Evolutionary conservation across 257 asterid species (phyloP), one percentile per base, ranked within the genome.

Genomic region (Penstemon davidsonii): DNA sequence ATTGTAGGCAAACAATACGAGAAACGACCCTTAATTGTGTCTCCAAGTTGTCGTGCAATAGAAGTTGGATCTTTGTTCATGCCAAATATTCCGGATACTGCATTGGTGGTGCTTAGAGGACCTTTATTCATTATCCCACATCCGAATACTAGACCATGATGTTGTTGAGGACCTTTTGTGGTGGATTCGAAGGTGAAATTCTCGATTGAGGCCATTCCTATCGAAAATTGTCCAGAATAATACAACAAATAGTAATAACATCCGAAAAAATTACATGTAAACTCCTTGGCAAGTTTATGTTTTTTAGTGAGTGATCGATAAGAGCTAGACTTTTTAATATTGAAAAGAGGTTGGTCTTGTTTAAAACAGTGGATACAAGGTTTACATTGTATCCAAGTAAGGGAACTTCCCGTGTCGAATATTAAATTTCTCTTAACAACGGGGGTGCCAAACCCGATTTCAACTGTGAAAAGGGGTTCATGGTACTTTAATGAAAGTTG

Each of bases 321-420:
- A 25, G 33, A 25, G 33, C 33, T 25, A 25, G 33, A 25, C 33
- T 25, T 25, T 25, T 2, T 25, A 25, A 19, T 11, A 10, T 15
- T 6, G 6, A 54, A 54, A 7, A 54, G 4, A n/a, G 59, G 36
- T 8, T 18, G 9, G 9, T 54, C 8, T 18, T 54, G 59, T 8
- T 54, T 54, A 18, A 18, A 54, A 33, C 59, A 54, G 1, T 0
- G 4, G 59, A 52, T 6, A 18, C 59, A 54, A 6, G 59, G 59
- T 54, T 15, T 19, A 33, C 59, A 54, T 18, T 54, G 59, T 54
- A 18, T 54, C 59, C 59, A 54, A n/a, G 36, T 54, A 54, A 54
- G 11, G 6, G n/a, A 6, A 15, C 38, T 15, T 1, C 59, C 59
- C 3, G 59, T 54, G 33, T 54, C 59, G 15, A 18, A 18, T 4